These are phyloP conservation scores for Dendrobium chrysotoxum DNA, from an alignment of 106 monocot genomes.

Conservation along the genomic window DNA sequence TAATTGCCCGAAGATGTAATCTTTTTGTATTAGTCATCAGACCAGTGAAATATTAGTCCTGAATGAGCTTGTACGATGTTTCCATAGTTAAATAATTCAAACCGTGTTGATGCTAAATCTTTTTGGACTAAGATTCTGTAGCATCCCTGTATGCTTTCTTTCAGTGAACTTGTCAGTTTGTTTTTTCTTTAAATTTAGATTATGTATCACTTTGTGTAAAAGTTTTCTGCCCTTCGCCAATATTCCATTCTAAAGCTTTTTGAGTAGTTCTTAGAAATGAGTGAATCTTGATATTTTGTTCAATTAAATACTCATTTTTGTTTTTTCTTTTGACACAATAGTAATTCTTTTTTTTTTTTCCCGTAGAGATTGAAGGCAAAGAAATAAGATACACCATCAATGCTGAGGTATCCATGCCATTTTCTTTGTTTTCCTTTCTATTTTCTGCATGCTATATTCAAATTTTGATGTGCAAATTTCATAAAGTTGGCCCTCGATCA, in stretches of 20 bases:
- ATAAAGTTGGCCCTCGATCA: too few species aligned
- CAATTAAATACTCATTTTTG: background rate
- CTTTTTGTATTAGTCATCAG: too few species aligned
- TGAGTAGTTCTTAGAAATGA: background rate
- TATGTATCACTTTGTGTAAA: background rate
- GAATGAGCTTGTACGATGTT: too few species aligned
- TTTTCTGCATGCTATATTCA: background rate
- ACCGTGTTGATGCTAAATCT: background rate
- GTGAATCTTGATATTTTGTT: background rate
- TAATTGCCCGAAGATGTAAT: too few species aligned
- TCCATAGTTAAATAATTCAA: background rate
- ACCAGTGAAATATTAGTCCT: too few species aligned
- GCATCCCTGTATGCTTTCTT: background rate
- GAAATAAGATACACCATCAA: constrained; percentile 46
- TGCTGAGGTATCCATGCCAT: constrained; percentile 37
- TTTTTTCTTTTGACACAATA: background rate
- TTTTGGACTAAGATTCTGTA: background rate
- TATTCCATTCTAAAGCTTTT: background rate
- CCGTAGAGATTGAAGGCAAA: constrained; percentile 41
- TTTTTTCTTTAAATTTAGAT: background rate
- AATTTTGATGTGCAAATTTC: too few species aligned
- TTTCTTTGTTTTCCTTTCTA: background rate
- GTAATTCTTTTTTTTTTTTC: background rate
- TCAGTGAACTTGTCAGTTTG: background rate
- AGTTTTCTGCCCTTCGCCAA: too few species aligned